Base-by-base conservation (phyloP, 352 stramenopile genomes). In the Lagenidium giganteum region DNA sequence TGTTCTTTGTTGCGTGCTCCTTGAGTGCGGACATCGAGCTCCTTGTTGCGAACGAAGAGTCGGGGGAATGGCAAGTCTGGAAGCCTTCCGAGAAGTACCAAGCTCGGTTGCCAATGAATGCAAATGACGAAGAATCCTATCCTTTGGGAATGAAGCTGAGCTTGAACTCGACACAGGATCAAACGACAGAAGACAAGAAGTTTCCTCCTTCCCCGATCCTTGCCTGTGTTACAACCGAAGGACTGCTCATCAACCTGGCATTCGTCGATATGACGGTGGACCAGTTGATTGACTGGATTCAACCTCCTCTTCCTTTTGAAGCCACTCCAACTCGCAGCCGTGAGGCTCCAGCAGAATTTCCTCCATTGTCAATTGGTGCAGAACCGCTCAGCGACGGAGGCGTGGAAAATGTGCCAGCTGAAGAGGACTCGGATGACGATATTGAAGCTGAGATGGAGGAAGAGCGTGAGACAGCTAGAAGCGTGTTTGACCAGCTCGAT, bases 1-100 rank as follows among this genome's bases (percentile, higher is more conserved):
- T 89, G 73, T 89, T 89, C 42, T 89, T 89, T 37, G 61, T 89
- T 47, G 71, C 64, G 9, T 89, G 77, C 47, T 89, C 77, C 13
- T 40, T 89, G 26, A 89, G 77, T 42, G 68, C 77, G n/a, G 77
- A 89, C 50, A 76, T 89, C 18, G 77, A 89, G 51, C 59, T 89
- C 12, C 58, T 89, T 3, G 77, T 89, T 33, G 69, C 61, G 9
- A 71, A 89, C 35, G 68, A 70, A 4, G 71, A 87, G 2, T 50
- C 35, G 14, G 65, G 61, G 4, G 69, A 82, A 44, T 89, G 77
- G 77, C 52, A 74, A 43, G 33, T 85, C 3, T 89, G 77, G 77
- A 89, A 89, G 40, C 71, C 77, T 7, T 63, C 71, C 18, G 77
- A 89, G 47, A 83, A 77, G 40, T 89, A 82, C 32, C 72, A 86